phyloP scores from a whole-genome alignment of 768 basidiomycete genomes.

The Fistulinella prunicolor region DNA sequence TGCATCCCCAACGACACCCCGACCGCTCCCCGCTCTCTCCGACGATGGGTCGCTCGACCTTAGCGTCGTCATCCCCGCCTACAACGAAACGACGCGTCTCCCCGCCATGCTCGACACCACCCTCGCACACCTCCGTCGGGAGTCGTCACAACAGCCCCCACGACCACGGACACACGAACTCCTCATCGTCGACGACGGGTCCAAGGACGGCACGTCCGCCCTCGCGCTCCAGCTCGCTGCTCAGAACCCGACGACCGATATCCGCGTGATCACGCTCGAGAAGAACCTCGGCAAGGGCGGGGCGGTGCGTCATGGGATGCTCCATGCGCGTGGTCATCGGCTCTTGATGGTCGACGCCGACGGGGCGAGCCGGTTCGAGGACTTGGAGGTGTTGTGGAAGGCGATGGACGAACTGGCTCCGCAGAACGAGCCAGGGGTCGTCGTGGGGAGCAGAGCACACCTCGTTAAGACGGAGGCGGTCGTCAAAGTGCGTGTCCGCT shows the following conservation, averaged over 20 bases:
- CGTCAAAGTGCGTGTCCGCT: conserved; percentile 61
- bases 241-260: conserved; percentile 53
- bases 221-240: conserved; percentile 63
- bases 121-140: conserved; percentile 62
- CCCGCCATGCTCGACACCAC: conserved; percentile 79
- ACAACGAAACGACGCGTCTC: conserved; percentile 85
- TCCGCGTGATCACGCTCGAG: conserved; percentile 75
- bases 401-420: conserved; percentile 64
- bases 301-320: conserved; percentile 88
- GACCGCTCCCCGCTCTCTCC: conserved; percentile 54
- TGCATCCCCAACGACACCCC: conserved; percentile 49
- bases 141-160: too few relatives aligned
- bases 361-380: conserved; percentile 85
- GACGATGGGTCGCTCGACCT: conserved; percentile 64
- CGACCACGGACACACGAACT: conserved; percentile 77
- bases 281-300: conserved; percentile 91
- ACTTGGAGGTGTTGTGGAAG: conserved; percentile 75
- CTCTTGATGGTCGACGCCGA: conserved; percentile 95
- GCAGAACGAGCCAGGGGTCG: conserved; percentile 52
- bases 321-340: conserved; percentile 71
- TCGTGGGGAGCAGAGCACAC: conserved; percentile 90
- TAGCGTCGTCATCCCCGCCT: conserved; percentile 85
- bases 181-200: conserved; percentile 89
- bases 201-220: conserved; percentile 67
- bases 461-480: conserved; percentile 90